Base-by-base conservation (phyloP, 2,329 filamentous ascomycete species). In the Beauveria scarabaeidicola region DNA sequence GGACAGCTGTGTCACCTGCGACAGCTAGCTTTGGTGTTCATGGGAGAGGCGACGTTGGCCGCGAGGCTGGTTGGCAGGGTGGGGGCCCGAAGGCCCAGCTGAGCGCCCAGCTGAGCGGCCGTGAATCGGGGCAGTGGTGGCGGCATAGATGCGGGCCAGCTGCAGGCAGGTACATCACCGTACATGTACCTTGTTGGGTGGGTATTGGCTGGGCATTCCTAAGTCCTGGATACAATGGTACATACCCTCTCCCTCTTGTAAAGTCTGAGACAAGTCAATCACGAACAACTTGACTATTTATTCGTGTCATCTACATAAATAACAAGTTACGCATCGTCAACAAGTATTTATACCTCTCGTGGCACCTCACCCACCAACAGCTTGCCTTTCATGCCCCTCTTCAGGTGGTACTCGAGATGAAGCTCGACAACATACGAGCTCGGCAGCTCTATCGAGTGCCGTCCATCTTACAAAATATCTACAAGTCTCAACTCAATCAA, bases 11-110 rank as follows among this genome's bases (percentile, higher is more conserved):
- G 53, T 56, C 53, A 56, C 43, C 54, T 41, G 36, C 46, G 46
- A 58, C 46, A 58, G 54, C 54, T 58, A 50, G 25, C 32, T 36
- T 36, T 36, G 32, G 36, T 19, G n/a, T 32, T 32, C 15, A 51
- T 58, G 54, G 44, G 32, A 51, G 46, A 58, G 54, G 54, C 41
- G 54, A 50, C 44, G 54, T 51, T 51, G 32, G n/a, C 54, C 13
- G 46, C 54, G 25, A 58, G 54, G 46, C 54, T 58, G 46, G 25
- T 36, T 58, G 54, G 54, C 38, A 9, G 51, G 38, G 52, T 36
- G 32, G 32, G 32, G 32, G 32, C 32, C 11, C 11, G 32, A 36
- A 13, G 32, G 32, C 32, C 36, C 52, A 53, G 52, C 52, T 53
- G 52, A 44, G 52, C 52, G 41, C 21, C 29, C 5, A 19, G 21